phyloP scores from a whole-genome alignment of 139 green algal species.

The Protoeuglena noctilucae region DNA sequence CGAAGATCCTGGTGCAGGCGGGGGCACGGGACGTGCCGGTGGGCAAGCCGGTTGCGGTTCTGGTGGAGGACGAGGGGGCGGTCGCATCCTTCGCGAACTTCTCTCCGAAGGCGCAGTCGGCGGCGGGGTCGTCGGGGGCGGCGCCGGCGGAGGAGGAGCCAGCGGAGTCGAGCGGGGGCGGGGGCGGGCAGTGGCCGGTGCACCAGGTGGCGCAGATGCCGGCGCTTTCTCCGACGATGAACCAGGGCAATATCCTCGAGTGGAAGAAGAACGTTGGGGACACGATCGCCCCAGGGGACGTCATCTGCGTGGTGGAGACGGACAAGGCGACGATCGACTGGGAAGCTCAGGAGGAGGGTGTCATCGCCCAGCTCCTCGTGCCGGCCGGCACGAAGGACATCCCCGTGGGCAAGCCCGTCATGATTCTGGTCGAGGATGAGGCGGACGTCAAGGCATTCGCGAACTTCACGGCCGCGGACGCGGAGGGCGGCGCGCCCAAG shows the following conservation, averaged over 20 bases:
- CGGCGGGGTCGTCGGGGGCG: background rate
- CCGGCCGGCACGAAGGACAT: slow-evolving; percentile 21
- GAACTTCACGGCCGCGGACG: slow-evolving; percentile 10
- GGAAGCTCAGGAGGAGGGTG: slow-evolving; percentile 67
- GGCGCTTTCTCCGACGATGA: slow-evolving; percentile 82
- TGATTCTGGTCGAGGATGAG: slow-evolving; percentile 60
- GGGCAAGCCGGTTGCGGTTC: slow-evolving; percentile 35
- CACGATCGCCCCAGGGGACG: slow-evolving; percentile 45
- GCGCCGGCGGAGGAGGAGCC: slow-evolving; percentile 1
- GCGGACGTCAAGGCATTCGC: background rate
- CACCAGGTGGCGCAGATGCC: slow-evolving; percentile 57
- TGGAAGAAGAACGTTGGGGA: slow-evolving; percentile 42
- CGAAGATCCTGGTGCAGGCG: slow-evolving; percentile 57
- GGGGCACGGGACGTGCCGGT: slow-evolving; percentile 22
- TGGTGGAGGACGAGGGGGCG: slow-evolving; percentile 56
- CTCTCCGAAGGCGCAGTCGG: no score
- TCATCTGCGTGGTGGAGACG: slow-evolving; percentile 76
- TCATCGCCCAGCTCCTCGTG: slow-evolving; percentile 68
- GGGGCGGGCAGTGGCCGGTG: background rate
- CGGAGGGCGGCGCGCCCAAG: slow-evolving; percentile 48
- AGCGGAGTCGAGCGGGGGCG: background rate
- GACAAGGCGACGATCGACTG: slow-evolving; percentile 70
- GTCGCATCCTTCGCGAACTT: background rate
- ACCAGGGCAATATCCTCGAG: slow-evolving; percentile 24
- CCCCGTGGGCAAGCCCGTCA: slow-evolving; percentile 31